Conservation (phyloP, 1,284 basidiomycete species). For the Marasmius oreades region DNA sequence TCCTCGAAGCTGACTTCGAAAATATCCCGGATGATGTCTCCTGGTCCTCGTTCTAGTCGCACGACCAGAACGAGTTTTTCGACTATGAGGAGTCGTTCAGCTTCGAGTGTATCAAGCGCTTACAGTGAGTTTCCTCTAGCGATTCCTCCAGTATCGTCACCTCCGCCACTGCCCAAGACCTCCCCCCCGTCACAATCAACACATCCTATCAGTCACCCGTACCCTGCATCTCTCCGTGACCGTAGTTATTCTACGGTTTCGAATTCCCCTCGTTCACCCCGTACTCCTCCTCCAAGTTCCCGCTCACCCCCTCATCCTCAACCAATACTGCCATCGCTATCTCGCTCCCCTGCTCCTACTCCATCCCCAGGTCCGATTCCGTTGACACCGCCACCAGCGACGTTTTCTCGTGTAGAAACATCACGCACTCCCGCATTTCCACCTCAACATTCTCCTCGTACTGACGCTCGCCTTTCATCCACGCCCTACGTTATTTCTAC, state of each 20-base stretch:
- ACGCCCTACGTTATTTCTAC: background rate
- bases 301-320: background rate
- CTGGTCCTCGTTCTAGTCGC: slow-evolving; percentile 10
- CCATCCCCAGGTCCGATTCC: background rate
- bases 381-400: slow-evolving; percentile 1
- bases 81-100: slow-evolving; percentile 1
- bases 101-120: background rate
- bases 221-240: background rate
- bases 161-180: background rate
- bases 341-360: slow-evolving; percentile 1
- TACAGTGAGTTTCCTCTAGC: background rate
- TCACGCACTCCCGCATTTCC: background rate
- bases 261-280: slow-evolving; percentile 3
- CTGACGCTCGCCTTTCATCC: background rate
- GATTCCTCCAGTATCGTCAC: background rate
- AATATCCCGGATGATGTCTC: background rate
- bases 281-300: slow-evolving; percentile 1
- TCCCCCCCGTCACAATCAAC: background rate
- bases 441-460: background rate
- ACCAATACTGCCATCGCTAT: background rate
- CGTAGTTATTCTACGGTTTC: slow-evolving; percentile 8
- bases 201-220: background rate
- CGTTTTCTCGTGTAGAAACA: background rate
- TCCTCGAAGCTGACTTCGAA: slow-evolving; percentile 33
- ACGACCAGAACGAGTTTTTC: background rate